Evolutionary conservation across 768 basidiomycete genomes (phyloP), one percentile per base, ranked within the genome.

Genomic region (Lentinula boryana): DNA sequence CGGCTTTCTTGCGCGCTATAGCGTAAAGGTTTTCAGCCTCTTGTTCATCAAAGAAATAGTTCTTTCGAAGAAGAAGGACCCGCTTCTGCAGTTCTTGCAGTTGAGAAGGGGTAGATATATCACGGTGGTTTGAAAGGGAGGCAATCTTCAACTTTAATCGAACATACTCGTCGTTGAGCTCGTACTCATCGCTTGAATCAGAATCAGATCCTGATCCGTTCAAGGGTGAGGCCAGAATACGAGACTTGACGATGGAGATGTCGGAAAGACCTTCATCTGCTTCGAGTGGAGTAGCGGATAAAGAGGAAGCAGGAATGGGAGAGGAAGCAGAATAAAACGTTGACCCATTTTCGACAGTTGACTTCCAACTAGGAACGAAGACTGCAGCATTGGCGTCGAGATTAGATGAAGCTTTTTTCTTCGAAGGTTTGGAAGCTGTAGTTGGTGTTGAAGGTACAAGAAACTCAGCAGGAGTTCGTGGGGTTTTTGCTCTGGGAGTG

Each of bases 1-100:
- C 79, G 21, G 72, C 75, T 64, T 82, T 82, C 46, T 80, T 72
- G 32, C 83, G 81, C 67, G 86, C 83, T 16, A 73, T 71, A 32
- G 71, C 75, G 70, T 86, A 91, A 23, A 78, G 69, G 4, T 72
- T 76, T 65, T 88, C 79, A 1, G 89, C 90, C 62, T 89, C 86
- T 58, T 74, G 76, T 65, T 83, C 78, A 60, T 89, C 79, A 67
- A 94, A 93, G 60, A 91, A 81, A 65, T 91, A 91, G 69, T 87
- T 75, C 23, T 75, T 73, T 67, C 80, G 80, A 27, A 85, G 68
- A 23, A 67, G 70, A 48, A 74, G 69, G 43, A 91, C 70, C 43
- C 76, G 82, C 52, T 73, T 66, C 9, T 76, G 79, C 40, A 89
- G 69, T 31, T 74, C 68, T 59, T 70, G 72, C 12, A 76, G 64